Evolutionary conservation across 371 early-diverging fungal species (phyloP).

Genomic region (Mortierella sp.): DNA sequence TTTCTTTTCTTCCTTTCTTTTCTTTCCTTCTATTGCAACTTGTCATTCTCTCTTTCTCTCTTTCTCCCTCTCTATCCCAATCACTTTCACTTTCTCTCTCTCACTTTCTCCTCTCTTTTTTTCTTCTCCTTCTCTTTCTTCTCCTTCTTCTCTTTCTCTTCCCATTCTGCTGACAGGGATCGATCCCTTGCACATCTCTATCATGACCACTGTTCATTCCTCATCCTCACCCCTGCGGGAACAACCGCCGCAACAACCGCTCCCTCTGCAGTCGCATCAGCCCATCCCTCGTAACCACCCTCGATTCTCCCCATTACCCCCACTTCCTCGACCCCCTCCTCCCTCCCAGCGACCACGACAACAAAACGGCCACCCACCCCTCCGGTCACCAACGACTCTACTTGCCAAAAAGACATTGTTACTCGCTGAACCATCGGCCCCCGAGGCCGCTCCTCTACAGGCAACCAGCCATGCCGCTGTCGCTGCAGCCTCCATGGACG

Average conservation of each 20-base stretch:
- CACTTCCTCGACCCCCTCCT: slow-evolving; percentile 6
- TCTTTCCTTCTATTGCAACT: too few relatives aligned
- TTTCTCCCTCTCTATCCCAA: too few relatives aligned
- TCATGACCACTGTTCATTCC: slow-evolving; percentile 17
- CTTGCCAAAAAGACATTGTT: not conserved
- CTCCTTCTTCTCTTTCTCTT: not conserved
- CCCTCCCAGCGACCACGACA: not conserved
- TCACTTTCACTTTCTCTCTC: too few relatives aligned
- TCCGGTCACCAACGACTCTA: not conserved
- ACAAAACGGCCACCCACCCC: too few relatives aligned
- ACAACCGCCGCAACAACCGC: slow-evolving; percentile 10
- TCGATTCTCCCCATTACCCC: slow-evolving; percentile 1
- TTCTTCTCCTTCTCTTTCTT: too few relatives aligned
- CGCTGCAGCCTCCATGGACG: too few relatives aligned
- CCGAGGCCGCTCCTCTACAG: not conserved
- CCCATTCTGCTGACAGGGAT: not conserved
- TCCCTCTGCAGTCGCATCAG: not conserved
- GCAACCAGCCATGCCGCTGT: too few relatives aligned
- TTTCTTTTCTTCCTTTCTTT: not conserved
- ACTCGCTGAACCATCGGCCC: not conserved
- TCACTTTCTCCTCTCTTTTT: too few relatives aligned
- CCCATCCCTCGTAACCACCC: not conserved
- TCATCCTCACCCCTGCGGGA: slow-evolving; percentile 24
- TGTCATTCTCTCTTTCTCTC: too few relatives aligned
- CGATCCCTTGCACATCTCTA: slow-evolving; percentile 15